Base-by-base conservation (phyloP, 306 rosid species). In the Castanea sativa region DNA sequence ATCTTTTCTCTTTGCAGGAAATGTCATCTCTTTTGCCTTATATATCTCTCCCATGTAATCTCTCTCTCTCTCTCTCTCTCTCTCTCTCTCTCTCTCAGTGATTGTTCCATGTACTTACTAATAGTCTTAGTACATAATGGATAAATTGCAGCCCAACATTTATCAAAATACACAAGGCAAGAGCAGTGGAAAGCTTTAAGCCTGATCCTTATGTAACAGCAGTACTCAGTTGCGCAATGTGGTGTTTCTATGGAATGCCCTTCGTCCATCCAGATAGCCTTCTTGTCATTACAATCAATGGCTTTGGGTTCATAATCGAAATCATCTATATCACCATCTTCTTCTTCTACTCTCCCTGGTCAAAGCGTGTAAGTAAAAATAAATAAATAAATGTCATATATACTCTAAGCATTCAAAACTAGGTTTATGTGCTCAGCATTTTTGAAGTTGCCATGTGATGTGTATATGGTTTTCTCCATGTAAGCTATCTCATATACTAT, bases 201-300 rank as follows among this genome's bases (percentile, higher is more conserved):
- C 87, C 98, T 14, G 96, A 93, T 86, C 97, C 97, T 0, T 93
- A 96, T 69, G 27, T 96, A 14, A 91, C 87, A 6, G 91, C 99
- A 0, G 18, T 93, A 4, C 83, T 92, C 1, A 92, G 91, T 56
- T 96, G 98, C 70, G 88, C 87, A 14, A 35, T 90, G 81, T 91
- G 99, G 97, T 0, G 83, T 10, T 82, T 92, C 74, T 95, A 91
- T 75, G 98, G 97, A 74, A 14, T 83, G 43, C 97, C 98, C 2
- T 73, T 83, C 6, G 93, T 93, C 27, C 92, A 71, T 58, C 59
- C 83, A 13, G 69, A 82, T 16, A 95, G 92, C 61, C 0, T 67
- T 38, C 98, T 95, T 56, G 96, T 95, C 67, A 4, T 90, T 57
- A 86, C 98, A 16, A 93, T 89, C 64, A 95, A 95, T 38, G 84